These are phyloP conservation scores for Nemania bipapillata DNA, from an alignment of 2,329 filamentous ascomycete genomes.

Conservation along the genomic window DNA sequence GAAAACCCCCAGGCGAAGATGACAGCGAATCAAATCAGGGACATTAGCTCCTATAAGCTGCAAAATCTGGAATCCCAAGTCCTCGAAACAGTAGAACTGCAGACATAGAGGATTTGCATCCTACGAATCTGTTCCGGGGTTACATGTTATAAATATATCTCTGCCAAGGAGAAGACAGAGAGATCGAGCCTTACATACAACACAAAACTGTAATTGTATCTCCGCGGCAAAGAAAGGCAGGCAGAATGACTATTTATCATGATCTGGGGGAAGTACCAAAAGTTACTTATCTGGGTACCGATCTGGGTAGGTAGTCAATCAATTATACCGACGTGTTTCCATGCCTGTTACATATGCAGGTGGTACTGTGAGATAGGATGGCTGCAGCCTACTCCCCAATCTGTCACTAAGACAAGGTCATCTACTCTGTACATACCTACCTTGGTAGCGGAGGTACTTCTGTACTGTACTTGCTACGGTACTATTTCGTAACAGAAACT, in stretches of 20 bases:
- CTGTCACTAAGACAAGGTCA: not conserved
- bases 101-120: not conserved
- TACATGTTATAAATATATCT: constrained; percentile 22
- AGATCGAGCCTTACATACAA: not conserved
- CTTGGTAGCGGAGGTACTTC: not conserved
- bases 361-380: not conserved
- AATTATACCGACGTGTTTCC: not conserved
- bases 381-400: not conserved
- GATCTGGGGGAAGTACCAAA: constrained; percentile 7
- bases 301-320: not conserved
- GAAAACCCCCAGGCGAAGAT: not conserved
- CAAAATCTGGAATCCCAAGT: not conserved
- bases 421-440: too few relatives aligned
- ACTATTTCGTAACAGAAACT: constrained; percentile 41
- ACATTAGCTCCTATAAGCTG: not conserved
- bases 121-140: not conserved
- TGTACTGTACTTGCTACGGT: constrained; percentile 7
- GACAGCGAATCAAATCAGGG: constrained; percentile 1
- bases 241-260: not conserved
- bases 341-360: not conserved
- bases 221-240: constrained; percentile 23
- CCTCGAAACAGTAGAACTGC: not conserved
- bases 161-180: not conserved
- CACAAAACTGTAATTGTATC: constrained; percentile 10
- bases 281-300: not conserved